Percentiles rank a stretch among this genome's conserved stretches.
Conservation (phyloP, 164 flowering plant genomes). For the Aristolochia contorta region DNA sequence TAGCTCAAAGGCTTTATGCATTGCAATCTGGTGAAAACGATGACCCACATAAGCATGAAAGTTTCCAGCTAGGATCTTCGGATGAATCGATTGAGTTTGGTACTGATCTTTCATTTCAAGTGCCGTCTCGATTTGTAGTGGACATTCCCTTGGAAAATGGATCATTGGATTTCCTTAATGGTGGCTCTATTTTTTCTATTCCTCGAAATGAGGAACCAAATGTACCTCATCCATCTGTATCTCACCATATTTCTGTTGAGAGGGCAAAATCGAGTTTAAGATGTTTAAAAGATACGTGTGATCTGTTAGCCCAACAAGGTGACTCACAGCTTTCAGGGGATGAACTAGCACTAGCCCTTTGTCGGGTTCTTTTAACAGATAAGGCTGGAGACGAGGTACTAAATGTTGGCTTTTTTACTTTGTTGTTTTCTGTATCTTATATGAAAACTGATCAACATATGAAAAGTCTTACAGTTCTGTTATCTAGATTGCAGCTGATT, state of each 20-base stretch:
- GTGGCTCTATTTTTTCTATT: constrained; percentile 20
- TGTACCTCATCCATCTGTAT: constrained; percentile 12
- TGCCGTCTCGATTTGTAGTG: constrained; percentile 68
- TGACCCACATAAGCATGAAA: constrained; percentile 13
- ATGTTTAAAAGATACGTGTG: constrained; percentile 87
- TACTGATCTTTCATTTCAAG: constrained; percentile 50
- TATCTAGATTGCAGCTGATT: constrained; percentile 83
- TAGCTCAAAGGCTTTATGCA: constrained; percentile 37
- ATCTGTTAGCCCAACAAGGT: constrained; percentile 45
- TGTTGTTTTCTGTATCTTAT: no score
- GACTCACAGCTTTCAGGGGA: constrained; percentile 79
- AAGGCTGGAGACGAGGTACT: constrained; percentile 94
- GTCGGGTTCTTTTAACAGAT: constrained; percentile 82
- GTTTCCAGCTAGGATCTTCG: constrained; percentile 15
- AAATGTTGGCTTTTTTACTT: neutral
- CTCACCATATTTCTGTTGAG: constrained; percentile 15
- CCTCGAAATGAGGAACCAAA: constrained; percentile 22
- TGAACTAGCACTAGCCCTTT: constrained; percentile 93
- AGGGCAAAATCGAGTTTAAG: constrained; percentile 44
- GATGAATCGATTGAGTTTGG: constrained; percentile 63
- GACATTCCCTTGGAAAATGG: constrained; percentile 54
- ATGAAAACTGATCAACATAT: no score
- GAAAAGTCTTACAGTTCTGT: neutral
- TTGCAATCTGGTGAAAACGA: constrained; percentile 38
- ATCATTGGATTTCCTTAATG: constrained; percentile 30